phyloP scores from a whole-genome alignment of 2,329 filamentous ascomycete species.

The Epichloe typhina region DNA sequence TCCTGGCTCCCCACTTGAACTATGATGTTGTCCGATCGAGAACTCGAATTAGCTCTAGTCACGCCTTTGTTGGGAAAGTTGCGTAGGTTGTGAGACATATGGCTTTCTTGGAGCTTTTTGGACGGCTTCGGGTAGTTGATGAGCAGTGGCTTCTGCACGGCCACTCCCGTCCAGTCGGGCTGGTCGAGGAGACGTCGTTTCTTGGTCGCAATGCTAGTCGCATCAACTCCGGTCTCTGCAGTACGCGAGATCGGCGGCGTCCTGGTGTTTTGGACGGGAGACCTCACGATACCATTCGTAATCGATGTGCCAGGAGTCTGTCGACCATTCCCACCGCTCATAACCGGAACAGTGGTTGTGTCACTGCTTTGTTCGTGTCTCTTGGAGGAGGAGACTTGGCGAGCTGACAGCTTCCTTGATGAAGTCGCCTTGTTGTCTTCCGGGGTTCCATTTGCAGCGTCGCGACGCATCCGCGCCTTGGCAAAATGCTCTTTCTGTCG shows the following conservation, averaged over 20 bases:
- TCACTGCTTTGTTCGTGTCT: not conserved
- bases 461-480: slow-evolving; percentile 15
- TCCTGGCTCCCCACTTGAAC: slow-evolving; percentile 17
- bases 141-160: slow-evolving; percentile 17
- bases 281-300: not conserved
- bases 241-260: not conserved
- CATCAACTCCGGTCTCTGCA: not conserved
- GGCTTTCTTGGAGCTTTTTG: slow-evolving; percentile 2
- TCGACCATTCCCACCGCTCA: slow-evolving; percentile 1
- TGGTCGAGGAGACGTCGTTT: slow-evolving; percentile 14
- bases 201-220: slow-evolving; percentile 11
- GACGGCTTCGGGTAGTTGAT: slow-evolving; percentile 10
- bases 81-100: not conserved
- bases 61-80: not conserved
- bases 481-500: slow-evolving; percentile 27
- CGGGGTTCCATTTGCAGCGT: not conserved
- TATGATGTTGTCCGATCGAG: slow-evolving; percentile 8
- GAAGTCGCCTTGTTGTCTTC: not conserved
- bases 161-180: slow-evolving; percentile 19
- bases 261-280: not conserved
- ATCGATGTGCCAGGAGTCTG: not conserved
- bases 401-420: not conserved
- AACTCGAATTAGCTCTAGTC: not conserved
- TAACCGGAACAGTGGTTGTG: not conserved
- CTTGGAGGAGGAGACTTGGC: not conserved